These are phyloP conservation scores for Trichoderma endophyticum DNA, from an alignment of 2,329 filamentous ascomycete species.

Conservation along the genomic window DNA sequence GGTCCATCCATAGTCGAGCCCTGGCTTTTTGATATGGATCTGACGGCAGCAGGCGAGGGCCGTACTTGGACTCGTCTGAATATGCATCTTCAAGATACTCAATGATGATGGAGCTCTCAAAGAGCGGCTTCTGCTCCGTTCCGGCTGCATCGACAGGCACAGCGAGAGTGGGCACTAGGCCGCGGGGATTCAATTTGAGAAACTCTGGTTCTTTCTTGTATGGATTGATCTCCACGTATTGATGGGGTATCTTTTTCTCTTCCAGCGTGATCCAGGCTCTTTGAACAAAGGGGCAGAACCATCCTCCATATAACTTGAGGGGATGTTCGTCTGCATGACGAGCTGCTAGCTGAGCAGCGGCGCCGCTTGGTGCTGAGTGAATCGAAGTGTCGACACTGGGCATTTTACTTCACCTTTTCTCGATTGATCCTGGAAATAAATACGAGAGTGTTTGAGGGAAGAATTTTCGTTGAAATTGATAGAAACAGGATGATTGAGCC, in stretches of 20 bases:
- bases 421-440: too few relatives aligned
- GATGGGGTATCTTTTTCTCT: conserved; percentile 70
- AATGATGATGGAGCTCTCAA: conserved; percentile 69
- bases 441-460: too few relatives aligned
- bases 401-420: conserved; percentile 31
- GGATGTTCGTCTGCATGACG: conserved; percentile 46
- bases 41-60: conserved; percentile 52
- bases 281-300: conserved; percentile 73
- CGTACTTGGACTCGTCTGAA: conserved; percentile 40
- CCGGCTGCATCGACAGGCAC: conserved; percentile 36
- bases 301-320: conserved; percentile 68
- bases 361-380: conserved; percentile 45
- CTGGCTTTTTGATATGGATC: conserved; percentile 64
- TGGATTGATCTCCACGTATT: conserved; percentile 76
- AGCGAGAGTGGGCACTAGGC: conserved; percentile 68
- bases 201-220: conserved; percentile 70
- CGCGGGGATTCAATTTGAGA: conserved; percentile 69
- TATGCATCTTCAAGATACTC: conserved; percentile 76
- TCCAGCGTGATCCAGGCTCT: conserved; percentile 69
- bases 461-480: background rate
- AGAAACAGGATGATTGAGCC: background rate
- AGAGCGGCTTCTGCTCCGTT: conserved; percentile 55
- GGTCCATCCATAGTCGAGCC: conserved; percentile 71
- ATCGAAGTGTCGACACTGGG: conserved; percentile 48
- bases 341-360: conserved; percentile 46